Evolutionary conservation across 2,329 filamentous ascomycete genomes (phyloP).

Genomic region (Westerdykella aurantiaca): DNA sequence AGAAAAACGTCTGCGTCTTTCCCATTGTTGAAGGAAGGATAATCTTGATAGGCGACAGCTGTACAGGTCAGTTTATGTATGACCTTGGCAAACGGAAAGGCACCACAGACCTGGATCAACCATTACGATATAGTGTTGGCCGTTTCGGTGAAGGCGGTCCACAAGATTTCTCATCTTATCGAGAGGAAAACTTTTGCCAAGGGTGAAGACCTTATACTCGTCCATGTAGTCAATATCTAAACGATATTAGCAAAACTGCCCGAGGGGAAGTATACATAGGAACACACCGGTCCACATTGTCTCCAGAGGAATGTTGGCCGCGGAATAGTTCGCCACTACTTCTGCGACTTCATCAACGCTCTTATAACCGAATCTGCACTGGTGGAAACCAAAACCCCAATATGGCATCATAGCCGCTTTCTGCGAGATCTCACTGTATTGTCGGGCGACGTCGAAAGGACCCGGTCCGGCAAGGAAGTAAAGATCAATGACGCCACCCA

Average conservation of each 20-base stretch:
- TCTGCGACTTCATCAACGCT: slow-evolving; percentile 60
- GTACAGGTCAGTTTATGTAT: slow-evolving; percentile 41
- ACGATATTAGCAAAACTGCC: slow-evolving; percentile 2
- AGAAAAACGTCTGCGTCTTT: slow-evolving; percentile 50
- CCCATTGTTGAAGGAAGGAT: slow-evolving; percentile 57
- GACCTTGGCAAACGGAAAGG: background rate
- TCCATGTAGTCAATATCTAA: slow-evolving; percentile 63
- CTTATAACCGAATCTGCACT: slow-evolving; percentile 45
- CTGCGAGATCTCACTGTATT: slow-evolving; percentile 45
- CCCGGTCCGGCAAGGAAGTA: slow-evolving; percentile 47
- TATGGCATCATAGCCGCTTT: slow-evolving; percentile 47
- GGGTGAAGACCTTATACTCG: slow-evolving; percentile 53
- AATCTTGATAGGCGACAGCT: slow-evolving; percentile 47
- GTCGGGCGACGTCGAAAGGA: slow-evolving; percentile 43
- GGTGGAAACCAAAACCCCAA: slow-evolving; percentile 48
- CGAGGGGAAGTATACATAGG: background rate
- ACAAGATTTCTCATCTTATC: slow-evolving; percentile 58
- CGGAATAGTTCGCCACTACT: slow-evolving; percentile 60
- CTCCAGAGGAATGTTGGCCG: slow-evolving; percentile 60
- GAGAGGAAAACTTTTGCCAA: slow-evolving; percentile 59
- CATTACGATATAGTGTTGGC: slow-evolving; percentile 72
- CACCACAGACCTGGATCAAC: slow-evolving; percentile 55
- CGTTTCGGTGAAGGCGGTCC: slow-evolving; percentile 56
- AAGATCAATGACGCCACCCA: slow-evolving; percentile 69
- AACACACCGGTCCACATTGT: slow-evolving; percentile 66